phyloP scores from a whole-genome alignment of 257 asterid genomes.

The Cynanchum wilfordii region DNA sequence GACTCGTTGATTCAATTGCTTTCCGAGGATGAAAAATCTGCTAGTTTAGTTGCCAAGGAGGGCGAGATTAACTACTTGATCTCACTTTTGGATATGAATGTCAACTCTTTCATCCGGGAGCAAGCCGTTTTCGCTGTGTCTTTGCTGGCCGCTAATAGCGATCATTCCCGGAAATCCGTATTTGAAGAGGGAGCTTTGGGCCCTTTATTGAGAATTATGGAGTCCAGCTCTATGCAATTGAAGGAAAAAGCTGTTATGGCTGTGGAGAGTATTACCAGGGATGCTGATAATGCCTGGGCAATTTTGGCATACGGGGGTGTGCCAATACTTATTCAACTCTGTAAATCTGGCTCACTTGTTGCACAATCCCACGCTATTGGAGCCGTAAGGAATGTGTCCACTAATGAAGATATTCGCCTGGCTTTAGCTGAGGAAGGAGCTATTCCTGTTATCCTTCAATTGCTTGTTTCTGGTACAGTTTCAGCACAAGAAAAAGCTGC shows the following conservation, averaged over 20 bases:
- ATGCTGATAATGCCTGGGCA: conserved; percentile 88
- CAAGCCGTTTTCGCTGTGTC: conserved; percentile 68
- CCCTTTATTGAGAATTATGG: conserved; percentile 62
- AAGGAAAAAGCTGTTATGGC: conserved; percentile 83
- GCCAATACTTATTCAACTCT: conserved; percentile 51
- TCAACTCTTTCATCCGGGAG: conserved; percentile 39
- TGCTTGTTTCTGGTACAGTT: conserved; percentile 57
- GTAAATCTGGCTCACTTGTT: conserved; percentile 61
- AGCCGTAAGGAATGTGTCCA: conserved; percentile 56
- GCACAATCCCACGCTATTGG: conserved; percentile 80
- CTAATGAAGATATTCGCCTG: conserved; percentile 58
- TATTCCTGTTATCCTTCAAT: conserved; percentile 54
- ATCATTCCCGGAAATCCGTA: conserved; percentile 54
- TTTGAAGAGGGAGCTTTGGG: conserved; percentile 92
- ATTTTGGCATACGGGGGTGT: conserved; percentile 84
- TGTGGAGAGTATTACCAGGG: conserved; percentile 66
- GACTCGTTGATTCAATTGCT: conserved; percentile 62
- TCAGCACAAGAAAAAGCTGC: conserved; percentile 69
- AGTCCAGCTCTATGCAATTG: conserved; percentile 51
- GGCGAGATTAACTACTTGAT: conserved; percentile 54
- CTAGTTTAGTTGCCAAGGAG: conserved; percentile 53
- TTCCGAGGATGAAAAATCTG: conserved; percentile 50
- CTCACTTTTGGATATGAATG: conserved; percentile 52
- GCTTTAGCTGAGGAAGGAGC: conserved; percentile 81
- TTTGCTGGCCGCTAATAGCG: conserved; percentile 49